Evolutionary conservation across 805 yeast genomes (phyloP), one percentile per base, ranked within the genome.

Genomic region (Nadsonia fulvescens): DNA sequence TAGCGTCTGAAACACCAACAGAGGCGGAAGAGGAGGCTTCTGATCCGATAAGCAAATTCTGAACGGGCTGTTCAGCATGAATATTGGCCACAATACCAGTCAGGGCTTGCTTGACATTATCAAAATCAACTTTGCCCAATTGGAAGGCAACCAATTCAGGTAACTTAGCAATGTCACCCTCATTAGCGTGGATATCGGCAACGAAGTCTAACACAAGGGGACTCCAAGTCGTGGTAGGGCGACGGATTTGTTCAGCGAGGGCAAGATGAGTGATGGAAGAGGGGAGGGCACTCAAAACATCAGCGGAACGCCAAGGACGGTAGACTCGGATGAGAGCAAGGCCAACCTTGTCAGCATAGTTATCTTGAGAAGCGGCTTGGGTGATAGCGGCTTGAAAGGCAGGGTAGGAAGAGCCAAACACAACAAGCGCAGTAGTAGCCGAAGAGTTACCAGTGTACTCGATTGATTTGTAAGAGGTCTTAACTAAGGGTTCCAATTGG

Each of bases 201-300:
- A 82, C 66, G 37, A 81, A 66, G 43, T 82, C 93, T 37, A 82
- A 62, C 37, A 75, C 57, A 21, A 82, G 56, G 3, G 86, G 79
- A 9, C 76, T 66, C 50, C 76, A 71, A n/a, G 52, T 51, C 6
- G 56, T 48, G 9, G 53, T 44, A 24, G 39, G 42, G 9, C 38
- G 37, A 8, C 61, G 49, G 21, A 74, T 57, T 52, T 82, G 92
- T 42, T 77, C 76, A 13, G 77, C 56, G 10, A 75, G 62, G 8
- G 69, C 64, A 27, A 83, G 53, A 14, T 61, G 58, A 33, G 57
- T 56, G 28, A 67, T 65, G 6, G 68, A 47, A 2, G 58, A 34
- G 14, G 86, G 83, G 21, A 76, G 46, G 3, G 53, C 40, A 1
- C 52, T 37, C 25, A 66, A 51, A 15, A 79, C 53, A 9, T 55